Base-by-base conservation (phyloP, 2,329 filamentous ascomycete genomes). In the Biscogniauxia mediterranea region DNA sequence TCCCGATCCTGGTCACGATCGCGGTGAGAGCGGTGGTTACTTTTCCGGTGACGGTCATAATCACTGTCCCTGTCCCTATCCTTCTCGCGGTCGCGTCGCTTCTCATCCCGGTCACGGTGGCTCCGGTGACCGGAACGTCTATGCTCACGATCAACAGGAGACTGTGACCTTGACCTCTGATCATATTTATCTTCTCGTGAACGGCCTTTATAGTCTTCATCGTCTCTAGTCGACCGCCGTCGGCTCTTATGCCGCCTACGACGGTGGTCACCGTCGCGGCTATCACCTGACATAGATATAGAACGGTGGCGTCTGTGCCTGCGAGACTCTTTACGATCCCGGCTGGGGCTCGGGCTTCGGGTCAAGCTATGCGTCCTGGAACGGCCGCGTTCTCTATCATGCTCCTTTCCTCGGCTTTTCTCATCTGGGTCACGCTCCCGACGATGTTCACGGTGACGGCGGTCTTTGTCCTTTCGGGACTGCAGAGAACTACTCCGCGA, bases 81-180 rank as follows among this genome's bases (percentile, higher is more conserved):
- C 49, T 80, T 78, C 25, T 71, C 69, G 56, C 68, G 69, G 9
- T 72, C 69, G 52, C 70, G 69, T 42, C 68, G 65, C 58, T 69
- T 70, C 52, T 71, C 74, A 55, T 81, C 78, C 52, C 79, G 76
- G 63, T 82, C 76, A 25, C 79, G 79, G 55, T 69, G 70, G 56
- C 70, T 86, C 79, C 46, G 82, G 76, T 62, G 81, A 74, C 68
- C 79, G 75, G 58, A 81, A 77, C 70, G 75, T 73, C 69, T 79
- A 80, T 78, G 76, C 21, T 81, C 78, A 58, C 73, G 78, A 68
- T 76, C 77, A 68, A 86, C 84, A 1, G 83, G 84, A 2, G 90
- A 92, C 5, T 82, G 81, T 5, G 89, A 91, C 60, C 89, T 82
- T 0, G 88, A 87, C 56, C 83, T 82, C 54, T 86, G 83, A 13